Percentiles rank a stretch among this genome's conserved stretches.
Conservation (phyloP, 1,139 yeast species). For the Kodamaea arcana region DNA sequence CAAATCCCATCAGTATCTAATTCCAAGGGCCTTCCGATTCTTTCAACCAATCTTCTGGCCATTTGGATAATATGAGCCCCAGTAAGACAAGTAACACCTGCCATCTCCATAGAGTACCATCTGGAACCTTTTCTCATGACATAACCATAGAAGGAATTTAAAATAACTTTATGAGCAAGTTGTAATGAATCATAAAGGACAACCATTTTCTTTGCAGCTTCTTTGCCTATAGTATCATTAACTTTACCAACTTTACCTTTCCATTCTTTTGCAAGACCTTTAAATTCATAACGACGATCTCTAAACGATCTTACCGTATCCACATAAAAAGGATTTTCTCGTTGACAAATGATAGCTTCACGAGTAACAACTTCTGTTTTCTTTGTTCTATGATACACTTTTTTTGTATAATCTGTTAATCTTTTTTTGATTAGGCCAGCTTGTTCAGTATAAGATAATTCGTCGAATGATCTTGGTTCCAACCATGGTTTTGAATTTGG, state of each 20-base stretch:
- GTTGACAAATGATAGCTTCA: conserved; percentile 93
- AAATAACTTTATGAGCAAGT: conserved; percentile 93
- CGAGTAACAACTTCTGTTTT: conserved; percentile 81
- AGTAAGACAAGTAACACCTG: conserved; percentile 96
- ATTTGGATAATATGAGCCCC: conserved; percentile 98
- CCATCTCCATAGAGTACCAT: conserved; percentile 99
- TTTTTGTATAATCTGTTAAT: conserved; percentile 78
- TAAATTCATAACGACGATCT: conserved; percentile 94
- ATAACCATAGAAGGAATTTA: conserved; percentile 95
- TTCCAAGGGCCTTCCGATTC: conserved; percentile 92
- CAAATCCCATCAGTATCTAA: conserved; percentile 99
- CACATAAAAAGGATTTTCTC: conserved; percentile 96
- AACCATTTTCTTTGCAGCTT: conserved; percentile 91
- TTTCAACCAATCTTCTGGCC: conserved; percentile 91
- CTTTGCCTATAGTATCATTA: conserved; percentile 55
- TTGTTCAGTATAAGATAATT: conserved; percentile 73
- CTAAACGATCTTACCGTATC: conserved; percentile 91
- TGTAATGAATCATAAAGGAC: conserved; percentile 93
- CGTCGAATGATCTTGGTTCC: conserved; percentile 64
- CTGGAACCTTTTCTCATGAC: conserved; percentile 99
- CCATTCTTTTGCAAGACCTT: conserved; percentile 93
- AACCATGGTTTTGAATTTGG: conserved; percentile 58
- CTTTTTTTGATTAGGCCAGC: conserved; percentile 73
- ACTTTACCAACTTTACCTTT: conserved; percentile 70
- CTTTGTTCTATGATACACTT: conserved; percentile 77